A percentile compares a stretch with the other conserved stretches of the same genome.
phyloP scores from a whole-genome alignment of 495 filamentous ascomycete species.

The Penicillium flavigenum region DNA sequence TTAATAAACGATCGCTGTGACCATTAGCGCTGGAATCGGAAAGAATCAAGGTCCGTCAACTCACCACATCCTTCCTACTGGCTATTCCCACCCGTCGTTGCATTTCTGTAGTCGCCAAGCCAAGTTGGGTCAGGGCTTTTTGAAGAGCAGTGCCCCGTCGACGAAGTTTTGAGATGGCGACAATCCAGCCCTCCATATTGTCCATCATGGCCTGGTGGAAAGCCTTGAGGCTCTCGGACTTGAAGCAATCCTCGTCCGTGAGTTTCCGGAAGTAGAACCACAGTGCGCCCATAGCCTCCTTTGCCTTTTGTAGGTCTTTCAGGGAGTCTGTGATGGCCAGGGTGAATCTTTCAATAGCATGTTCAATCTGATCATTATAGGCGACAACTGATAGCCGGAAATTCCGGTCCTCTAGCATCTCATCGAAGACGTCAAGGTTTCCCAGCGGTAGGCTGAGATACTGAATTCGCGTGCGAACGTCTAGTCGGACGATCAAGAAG shows the following conservation, averaged over 20 bases:
- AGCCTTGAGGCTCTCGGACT: slow-evolving; percentile 49
- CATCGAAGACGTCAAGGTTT: slow-evolving; percentile 80
- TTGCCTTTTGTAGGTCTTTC: slow-evolving; percentile 74
- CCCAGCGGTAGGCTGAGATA: slow-evolving; percentile 80
- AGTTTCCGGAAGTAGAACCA: slow-evolving; percentile 67
- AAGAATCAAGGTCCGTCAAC: slow-evolving; percentile 7
- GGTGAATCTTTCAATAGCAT: slow-evolving; percentile 77
- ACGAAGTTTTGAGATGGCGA: slow-evolving; percentile 68
- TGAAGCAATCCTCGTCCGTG: slow-evolving; percentile 54
- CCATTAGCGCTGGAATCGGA: slow-evolving; percentile 11
- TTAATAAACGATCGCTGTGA: slow-evolving; percentile 28
- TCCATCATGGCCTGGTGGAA: slow-evolving; percentile 79
- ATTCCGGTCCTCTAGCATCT: slow-evolving; percentile 79
- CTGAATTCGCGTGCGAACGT: slow-evolving; percentile 70
- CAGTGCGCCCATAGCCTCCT: slow-evolving; percentile 73
- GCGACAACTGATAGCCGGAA: slow-evolving; percentile 79
- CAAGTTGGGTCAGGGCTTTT: slow-evolving; percentile 61
- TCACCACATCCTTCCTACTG: slow-evolving; percentile 59
- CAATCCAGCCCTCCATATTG: slow-evolving; percentile 83
- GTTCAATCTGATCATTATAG: slow-evolving; percentile 89
- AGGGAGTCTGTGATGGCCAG: slow-evolving; percentile 70
- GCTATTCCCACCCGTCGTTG: slow-evolving; percentile 71
- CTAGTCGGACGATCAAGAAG: slow-evolving; percentile 73
- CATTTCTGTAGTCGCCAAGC: slow-evolving; percentile 71
- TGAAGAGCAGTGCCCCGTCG: slow-evolving; percentile 61